phyloP scores from a whole-genome alignment of 2,329 filamentous ascomycete species.

The Endocalyx cinctus region DNA sequence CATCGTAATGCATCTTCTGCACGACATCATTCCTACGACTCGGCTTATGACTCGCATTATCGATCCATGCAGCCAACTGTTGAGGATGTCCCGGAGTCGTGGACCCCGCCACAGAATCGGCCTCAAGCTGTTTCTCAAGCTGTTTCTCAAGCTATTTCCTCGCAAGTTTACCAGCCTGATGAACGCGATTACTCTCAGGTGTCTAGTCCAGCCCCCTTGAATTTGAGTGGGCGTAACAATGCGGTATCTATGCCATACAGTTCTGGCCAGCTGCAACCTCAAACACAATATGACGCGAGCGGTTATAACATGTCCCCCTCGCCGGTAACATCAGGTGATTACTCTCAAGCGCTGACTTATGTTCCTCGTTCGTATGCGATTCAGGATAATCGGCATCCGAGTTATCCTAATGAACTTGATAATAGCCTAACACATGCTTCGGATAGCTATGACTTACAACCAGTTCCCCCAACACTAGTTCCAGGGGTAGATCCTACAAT shows the following conservation, averaged over 20 bases:
- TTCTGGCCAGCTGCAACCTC: slow-evolving; percentile 18
- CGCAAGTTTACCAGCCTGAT: slow-evolving; percentile 26
- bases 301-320: slow-evolving; percentile 27
- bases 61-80: slow-evolving; percentile 58
- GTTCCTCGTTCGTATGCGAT: slow-evolving; percentile 19
- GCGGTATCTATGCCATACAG: slow-evolving; percentile 27
- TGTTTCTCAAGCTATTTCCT: no score
- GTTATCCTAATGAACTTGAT: slow-evolving; percentile 32
- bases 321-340: slow-evolving; percentile 29
- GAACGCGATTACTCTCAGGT: slow-evolving; percentile 35
- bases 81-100: slow-evolving; percentile 58
- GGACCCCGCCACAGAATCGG: slow-evolving; percentile 26
- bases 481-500: slow-evolving; percentile 56
- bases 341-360: slow-evolving; percentile 25
- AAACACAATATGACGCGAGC: slow-evolving; percentile 24
- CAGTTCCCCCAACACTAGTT: slow-evolving; percentile 53
- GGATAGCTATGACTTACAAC: slow-evolving; percentile 37
- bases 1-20: slow-evolving; percentile 34
- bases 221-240: slow-evolving; percentile 33
- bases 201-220: slow-evolving; percentile 41
- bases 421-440: slow-evolving; percentile 26
- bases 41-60: slow-evolving; percentile 39
- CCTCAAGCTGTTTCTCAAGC: no score
- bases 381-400: slow-evolving; percentile 21
- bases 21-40: slow-evolving; percentile 49